Base-by-base conservation (phyloP, 768 basidiomycete species). In the Mycena amicta region DNA sequence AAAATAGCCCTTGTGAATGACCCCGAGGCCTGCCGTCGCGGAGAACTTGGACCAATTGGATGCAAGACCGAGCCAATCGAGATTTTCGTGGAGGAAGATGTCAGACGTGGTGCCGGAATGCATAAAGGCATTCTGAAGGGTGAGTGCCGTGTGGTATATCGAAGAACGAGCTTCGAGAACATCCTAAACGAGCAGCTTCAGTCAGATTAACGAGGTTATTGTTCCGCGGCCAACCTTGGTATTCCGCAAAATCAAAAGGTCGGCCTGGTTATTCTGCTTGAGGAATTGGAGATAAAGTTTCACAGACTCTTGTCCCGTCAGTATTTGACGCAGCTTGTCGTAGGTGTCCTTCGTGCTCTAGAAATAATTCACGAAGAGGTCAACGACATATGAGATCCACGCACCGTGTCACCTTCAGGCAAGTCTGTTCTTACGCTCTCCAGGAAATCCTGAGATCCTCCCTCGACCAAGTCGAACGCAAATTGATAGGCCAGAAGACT, bases 31-130 rank as follows among this genome's bases (percentile, higher is more conserved):
- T 20, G 97, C 95, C 13, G 97, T 98, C 5, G 97, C 93, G 3
- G 94, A 93, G 76, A 98, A 99, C 69, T 98, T 99, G 27, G 94
- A 92, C 97, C 97, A 99, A 71, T 99, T 98, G 26, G 89, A 89
- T 2, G 97, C 97, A 53, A 93, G 83, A 11, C 86, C 92, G 3
- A 99, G 84, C 95, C 95, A 99, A 70, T 98, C 96, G 30, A 99
- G 83, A 71, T 98, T 98, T 52, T 98, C 93, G 13, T 95, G 87
- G 20, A 99, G 79, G 77, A 98, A 99, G 25, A 83, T 70, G 68
- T 99, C 97, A 1, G 95, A 95, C 0, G 95, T 94, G 3, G 97
- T 99, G 47, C 97, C 97, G n/a, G 96, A 88, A 69, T 97, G 89
- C 87, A 96, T 95, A 72, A 95, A 98, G 1, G 97, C 95, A 72